Base-by-base conservation (phyloP, 306 rosid genomes). In the Clitoria ternatea region DNA sequence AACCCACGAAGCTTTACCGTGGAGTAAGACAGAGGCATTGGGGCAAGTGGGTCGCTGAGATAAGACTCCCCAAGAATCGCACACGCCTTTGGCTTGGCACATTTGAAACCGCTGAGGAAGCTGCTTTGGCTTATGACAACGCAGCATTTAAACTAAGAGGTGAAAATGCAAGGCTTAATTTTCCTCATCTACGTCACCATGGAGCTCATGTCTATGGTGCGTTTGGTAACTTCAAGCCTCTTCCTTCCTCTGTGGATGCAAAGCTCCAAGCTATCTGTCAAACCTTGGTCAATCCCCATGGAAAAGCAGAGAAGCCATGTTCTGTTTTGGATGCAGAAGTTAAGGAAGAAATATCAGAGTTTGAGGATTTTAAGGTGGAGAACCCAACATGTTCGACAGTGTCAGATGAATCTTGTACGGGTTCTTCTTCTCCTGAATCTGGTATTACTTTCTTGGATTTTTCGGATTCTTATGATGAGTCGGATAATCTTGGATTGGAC, bases 21-120 rank as follows among this genome's bases (percentile, higher is more conserved):
- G 97, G 97, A 26, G 96, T 91, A 61, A 83, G 97, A 27, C 96
- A 88, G 81, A 69, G 96, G 30, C 97, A 91, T 43, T 88, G 97
- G 97, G 97, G 96, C 0, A 91, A 88, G 62, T 91, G 96, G 97
- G 97, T 91, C 0, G 97, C 97, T 0, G 97, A 91, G 87, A 91
- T 91, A 36, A 83, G 97, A 75, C 90, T 88, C 35, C 97, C 97
- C 0, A 86, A 69, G 84, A 91, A 91, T 49, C 77, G 96, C 12
- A 88, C 97, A 19, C 88, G 96, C 12, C 97, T 91, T 50, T 91
- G 96, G 96, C 92, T 91, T 0, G 96, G 96, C 49, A 91, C 97
- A 12, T 91, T 86, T 7, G 90, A 91, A 4, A 86, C 92, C 0
- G 90, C 96, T 1, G 96, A 88, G 45, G 92, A 88, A 45, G 97